Evolutionary conservation across 2,329 filamentous ascomycete genomes (phyloP).

Genomic region (Pyricularia sp.): DNA sequence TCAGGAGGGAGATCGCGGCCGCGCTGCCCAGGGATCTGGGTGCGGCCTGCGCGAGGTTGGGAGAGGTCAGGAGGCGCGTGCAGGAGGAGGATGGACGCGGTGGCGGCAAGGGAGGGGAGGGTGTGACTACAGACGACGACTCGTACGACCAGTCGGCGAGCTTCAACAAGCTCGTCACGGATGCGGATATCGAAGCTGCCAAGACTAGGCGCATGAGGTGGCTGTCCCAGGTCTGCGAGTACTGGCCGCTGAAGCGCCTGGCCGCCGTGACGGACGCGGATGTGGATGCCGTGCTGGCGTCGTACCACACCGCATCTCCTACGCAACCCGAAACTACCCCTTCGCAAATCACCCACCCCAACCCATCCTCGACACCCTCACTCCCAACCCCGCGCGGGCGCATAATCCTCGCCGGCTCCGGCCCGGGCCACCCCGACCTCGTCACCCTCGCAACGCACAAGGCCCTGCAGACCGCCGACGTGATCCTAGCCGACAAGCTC

Average conservation of each 20-base stretch:
- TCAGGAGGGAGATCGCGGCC: constrained; percentile 76
- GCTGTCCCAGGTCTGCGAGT: constrained; percentile 94
- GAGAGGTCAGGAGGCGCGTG: constrained; percentile 56
- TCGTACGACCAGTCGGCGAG: constrained; percentile 61
- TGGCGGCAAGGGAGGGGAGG: constrained; percentile 19
- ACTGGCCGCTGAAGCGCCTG: constrained; percentile 82
- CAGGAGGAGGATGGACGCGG: constrained; percentile 52
- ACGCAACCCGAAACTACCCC: constrained; percentile 12
- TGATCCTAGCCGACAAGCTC: constrained; percentile 78
- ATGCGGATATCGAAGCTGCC: constrained; percentile 58
- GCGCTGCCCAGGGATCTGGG: constrained; percentile 66
- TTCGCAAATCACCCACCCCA: constrained; percentile 12
- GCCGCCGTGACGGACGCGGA: constrained; percentile 70
- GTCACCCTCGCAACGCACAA: constrained; percentile 72
- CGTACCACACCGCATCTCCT: constrained; percentile 35
- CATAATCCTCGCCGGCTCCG: constrained; percentile 82
- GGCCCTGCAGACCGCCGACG: constrained; percentile 59
- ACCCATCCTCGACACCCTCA: constrained; percentile 8
- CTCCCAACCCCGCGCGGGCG: constrained; percentile 34
- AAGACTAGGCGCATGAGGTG: constrained; percentile 80
- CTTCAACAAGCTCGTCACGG: constrained; percentile 73
- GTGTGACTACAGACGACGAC: constrained; percentile 34
- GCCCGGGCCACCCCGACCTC: constrained; percentile 84
- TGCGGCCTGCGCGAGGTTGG: constrained; percentile 61
- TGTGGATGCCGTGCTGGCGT: constrained; percentile 60